Percentiles rank a stretch among this genome's conserved stretches.
Evolutionary conservation across 352 stramenopile species (phyloP).

Genomic region (Globisporangium viniferum): DNA sequence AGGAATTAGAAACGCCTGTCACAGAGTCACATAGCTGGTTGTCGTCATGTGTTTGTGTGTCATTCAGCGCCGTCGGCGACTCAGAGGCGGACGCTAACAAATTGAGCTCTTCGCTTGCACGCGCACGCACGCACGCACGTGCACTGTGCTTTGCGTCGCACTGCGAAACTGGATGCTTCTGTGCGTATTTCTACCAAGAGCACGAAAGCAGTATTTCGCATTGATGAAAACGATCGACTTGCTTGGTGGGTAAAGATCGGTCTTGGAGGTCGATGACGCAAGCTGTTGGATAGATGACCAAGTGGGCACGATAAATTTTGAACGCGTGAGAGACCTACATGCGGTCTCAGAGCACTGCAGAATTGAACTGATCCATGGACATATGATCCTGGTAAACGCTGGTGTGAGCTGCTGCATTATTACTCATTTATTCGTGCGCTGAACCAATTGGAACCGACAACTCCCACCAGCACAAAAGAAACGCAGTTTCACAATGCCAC

Average conservation of each 20-base stretch:
- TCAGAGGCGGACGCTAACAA: neutral
- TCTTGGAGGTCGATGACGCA: neutral
- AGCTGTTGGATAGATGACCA: neutral
- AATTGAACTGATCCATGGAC: too few relatives aligned
- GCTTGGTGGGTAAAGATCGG: neutral
- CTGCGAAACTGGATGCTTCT: neutral
- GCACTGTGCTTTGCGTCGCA: neutral
- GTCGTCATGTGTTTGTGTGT: neutral
- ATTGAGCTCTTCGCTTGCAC: neutral
- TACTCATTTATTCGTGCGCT: neutral
- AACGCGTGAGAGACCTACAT: neutral
- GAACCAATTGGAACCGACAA: too few relatives aligned
- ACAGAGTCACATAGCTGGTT: neutral
- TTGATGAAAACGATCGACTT: neutral
- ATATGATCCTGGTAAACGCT: neutral
- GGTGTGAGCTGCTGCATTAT: neutral
- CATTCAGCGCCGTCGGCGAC: neutral
- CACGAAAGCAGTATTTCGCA: neutral
- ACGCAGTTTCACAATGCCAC: neutral
- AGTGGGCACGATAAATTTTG: neutral
- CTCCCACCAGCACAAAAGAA: neutral
- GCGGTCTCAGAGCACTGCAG: too few relatives aligned
- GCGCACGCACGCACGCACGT: neutral
- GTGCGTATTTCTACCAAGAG: neutral
- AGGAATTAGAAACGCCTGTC: constrained; percentile 8